These are phyloP conservation scores for Alectoria sarmentosa DNA, from an alignment of 495 filamentous ascomycete species.

Conservation along the genomic window DNA sequence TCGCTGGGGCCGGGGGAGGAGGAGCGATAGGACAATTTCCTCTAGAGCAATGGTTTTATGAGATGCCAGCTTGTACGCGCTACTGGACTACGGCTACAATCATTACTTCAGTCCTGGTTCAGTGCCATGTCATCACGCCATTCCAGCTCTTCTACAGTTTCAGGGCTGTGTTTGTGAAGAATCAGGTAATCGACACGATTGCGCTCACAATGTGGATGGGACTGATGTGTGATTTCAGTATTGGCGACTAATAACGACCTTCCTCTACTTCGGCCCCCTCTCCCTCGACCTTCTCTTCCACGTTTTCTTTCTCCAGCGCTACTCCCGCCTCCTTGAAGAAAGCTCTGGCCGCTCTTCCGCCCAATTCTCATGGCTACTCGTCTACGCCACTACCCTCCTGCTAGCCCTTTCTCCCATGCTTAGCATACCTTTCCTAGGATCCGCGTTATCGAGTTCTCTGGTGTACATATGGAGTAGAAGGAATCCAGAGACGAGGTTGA, in stretches of 20 bases:
- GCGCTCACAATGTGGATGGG: background rate
- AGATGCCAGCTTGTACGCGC: conserved; percentile 91
- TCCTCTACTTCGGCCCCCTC: conserved; percentile 94
- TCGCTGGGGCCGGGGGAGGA: conserved; percentile 48
- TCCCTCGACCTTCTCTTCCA: conserved; percentile 95
- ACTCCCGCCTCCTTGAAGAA: conserved; percentile 92
- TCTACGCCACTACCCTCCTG: conserved; percentile 73
- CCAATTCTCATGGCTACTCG: conserved; percentile 87
- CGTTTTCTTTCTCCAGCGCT: conserved; percentile 96
- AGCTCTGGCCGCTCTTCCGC: conserved; percentile 82
- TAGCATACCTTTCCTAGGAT: conserved; percentile 85
- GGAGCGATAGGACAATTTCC: conserved; percentile 64
- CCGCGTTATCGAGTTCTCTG: conserved; percentile 78
- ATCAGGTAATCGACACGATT: conserved; percentile 52
- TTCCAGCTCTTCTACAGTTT: conserved; percentile 98
- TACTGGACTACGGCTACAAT: conserved; percentile 96
- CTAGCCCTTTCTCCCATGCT: conserved; percentile 72
- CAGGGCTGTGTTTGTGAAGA: conserved; percentile 80
- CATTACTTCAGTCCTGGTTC: conserved; percentile 79
- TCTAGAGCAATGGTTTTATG: conserved; percentile 94
- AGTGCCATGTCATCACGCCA: conserved; percentile 82
- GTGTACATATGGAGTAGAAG: conserved; percentile 98
- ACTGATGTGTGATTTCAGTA: conserved; percentile 68
- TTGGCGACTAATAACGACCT: conserved; percentile 91
- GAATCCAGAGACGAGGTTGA: conserved; percentile 85